Conservation (phyloP, 805 yeast genomes). For the Cyberlindnera misumaiensis region DNA sequence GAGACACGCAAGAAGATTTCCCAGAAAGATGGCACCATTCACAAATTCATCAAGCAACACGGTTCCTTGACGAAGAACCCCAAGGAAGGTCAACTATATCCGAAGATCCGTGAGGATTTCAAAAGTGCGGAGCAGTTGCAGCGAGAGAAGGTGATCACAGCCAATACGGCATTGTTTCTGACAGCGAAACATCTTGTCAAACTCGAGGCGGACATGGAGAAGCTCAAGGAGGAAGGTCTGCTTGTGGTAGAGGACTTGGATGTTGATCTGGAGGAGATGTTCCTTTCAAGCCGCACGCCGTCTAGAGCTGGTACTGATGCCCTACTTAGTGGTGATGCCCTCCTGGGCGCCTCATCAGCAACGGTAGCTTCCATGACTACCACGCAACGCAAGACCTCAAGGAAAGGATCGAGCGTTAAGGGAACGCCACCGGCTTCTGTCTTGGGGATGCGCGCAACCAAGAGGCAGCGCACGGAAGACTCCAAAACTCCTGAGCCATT, state of each 20-base stretch:
- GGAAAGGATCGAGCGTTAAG: conserved; percentile 5
- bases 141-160: conserved; percentile 67
- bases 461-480: conserved; percentile 20
- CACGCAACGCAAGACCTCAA: not conserved
- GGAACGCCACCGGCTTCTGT: conserved; percentile 8
- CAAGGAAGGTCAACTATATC: conserved; percentile 61
- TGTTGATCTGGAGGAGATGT: conserved; percentile 26
- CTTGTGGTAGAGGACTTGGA: conserved; percentile 44
- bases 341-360: not conserved
- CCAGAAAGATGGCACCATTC: conserved; percentile 72
- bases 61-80: conserved; percentile 81
- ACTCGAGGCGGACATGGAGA: conserved; percentile 69
- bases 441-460: conserved; percentile 8
- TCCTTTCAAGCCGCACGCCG: conserved; percentile 25
- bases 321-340: not conserved
- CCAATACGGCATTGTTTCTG: conserved; percentile 77
- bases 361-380: conserved; percentile 9
- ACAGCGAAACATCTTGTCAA: conserved; percentile 68
- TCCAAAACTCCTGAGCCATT: conserved; percentile 14
- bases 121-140: conserved; percentile 55
- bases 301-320: conserved; percentile 26
- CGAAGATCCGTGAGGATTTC: conserved; percentile 65
- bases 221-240: conserved; percentile 75
- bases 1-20: conserved; percentile 62
- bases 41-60: conserved; percentile 72